phyloP scores from a whole-genome alignment of 2,329 filamentous ascomycete genomes.

The Mycocentrospora acerina region DNA sequence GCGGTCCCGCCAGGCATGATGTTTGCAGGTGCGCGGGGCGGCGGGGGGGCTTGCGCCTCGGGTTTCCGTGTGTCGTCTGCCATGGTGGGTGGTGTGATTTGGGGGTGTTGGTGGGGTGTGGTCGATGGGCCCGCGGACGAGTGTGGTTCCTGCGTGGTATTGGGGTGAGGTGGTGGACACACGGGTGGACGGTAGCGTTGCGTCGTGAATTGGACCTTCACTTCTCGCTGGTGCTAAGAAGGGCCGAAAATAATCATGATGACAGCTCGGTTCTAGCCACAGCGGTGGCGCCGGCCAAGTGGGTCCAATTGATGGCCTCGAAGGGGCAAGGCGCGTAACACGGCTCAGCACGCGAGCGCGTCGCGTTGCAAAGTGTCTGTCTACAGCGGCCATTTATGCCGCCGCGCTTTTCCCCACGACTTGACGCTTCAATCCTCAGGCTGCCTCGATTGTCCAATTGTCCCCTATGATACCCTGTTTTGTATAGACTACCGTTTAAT shows the following conservation, averaged over 20 bases:
- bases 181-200: neutral
- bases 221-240: slow-evolving; percentile 15
- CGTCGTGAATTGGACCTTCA: neutral
- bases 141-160: neutral
- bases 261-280: neutral
- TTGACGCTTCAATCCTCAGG: too few relatives aligned
- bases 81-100: slow-evolving; percentile 40
- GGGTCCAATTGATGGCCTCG: too few relatives aligned
- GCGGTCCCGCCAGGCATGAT: slow-evolving; percentile 57
- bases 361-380: neutral
- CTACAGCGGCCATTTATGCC: slow-evolving; percentile 3
- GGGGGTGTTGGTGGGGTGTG: slow-evolving; percentile 5
- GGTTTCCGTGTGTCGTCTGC: slow-evolving; percentile 49
- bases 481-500: slow-evolving; percentile 24
- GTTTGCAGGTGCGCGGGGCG: slow-evolving; percentile 34
- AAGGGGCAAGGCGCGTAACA: too few relatives aligned
- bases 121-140: neutral
- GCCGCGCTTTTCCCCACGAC: too few relatives aligned
- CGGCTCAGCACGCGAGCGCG: too few relatives aligned
- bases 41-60: slow-evolving; percentile 14
- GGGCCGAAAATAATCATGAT: slow-evolving; percentile 31
- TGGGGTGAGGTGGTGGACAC: neutral
- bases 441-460: too few relatives aligned
- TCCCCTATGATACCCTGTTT: slow-evolving; percentile 36
- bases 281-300: too few relatives aligned